phyloP scores from a whole-genome alignment of 2,329 filamentous ascomycete species.

The Fusarium torulosum region DNA sequence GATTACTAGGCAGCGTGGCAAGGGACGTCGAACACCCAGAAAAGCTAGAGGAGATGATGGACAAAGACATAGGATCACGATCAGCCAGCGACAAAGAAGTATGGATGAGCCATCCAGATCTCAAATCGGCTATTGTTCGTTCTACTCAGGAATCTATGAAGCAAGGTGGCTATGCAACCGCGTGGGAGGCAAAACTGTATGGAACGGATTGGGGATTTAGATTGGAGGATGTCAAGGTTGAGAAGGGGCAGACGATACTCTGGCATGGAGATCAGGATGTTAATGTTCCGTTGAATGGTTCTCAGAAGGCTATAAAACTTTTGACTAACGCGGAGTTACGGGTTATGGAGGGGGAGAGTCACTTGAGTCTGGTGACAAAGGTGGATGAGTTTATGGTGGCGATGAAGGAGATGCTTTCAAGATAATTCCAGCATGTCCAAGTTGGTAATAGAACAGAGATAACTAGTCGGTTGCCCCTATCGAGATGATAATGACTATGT shows the following conservation, averaged over 20 bases:
- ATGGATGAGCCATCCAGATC: conserved; percentile 1
- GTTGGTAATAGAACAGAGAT: not conserved
- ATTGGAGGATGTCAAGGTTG: conserved; percentile 25
- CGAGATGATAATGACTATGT: not conserved
- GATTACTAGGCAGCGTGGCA: conserved; percentile 1
- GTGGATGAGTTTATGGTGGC: conserved; percentile 1
- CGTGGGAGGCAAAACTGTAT: conserved; percentile 27
- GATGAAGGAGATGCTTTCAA: conserved; percentile 21
- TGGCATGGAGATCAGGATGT: conserved; percentile 33
- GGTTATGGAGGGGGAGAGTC: conserved; percentile 25
- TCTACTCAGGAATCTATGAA: conserved; percentile 22
- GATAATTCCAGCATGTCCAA: not conserved
- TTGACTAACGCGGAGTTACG: conserved; percentile 23
- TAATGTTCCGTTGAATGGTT: conserved; percentile 20
- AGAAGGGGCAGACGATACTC: conserved; percentile 26
- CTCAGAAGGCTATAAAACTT: conserved; percentile 15
- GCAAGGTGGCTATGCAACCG: conserved; percentile 15
- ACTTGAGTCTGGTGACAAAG: conserved; percentile 26
- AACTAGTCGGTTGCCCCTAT: not conserved
- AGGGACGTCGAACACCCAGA: conserved; percentile 27
- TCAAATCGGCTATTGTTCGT: not conserved
- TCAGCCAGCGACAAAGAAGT: conserved; percentile 9
- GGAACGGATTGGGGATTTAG: conserved; percentile 32
- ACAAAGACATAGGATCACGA: conserved; percentile 21
- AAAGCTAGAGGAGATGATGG: conserved; percentile 17